Evolutionary conservation across 2,329 filamentous ascomycete species (phyloP).

Genomic region (Neoscytalidium dimidiatum): DNA sequence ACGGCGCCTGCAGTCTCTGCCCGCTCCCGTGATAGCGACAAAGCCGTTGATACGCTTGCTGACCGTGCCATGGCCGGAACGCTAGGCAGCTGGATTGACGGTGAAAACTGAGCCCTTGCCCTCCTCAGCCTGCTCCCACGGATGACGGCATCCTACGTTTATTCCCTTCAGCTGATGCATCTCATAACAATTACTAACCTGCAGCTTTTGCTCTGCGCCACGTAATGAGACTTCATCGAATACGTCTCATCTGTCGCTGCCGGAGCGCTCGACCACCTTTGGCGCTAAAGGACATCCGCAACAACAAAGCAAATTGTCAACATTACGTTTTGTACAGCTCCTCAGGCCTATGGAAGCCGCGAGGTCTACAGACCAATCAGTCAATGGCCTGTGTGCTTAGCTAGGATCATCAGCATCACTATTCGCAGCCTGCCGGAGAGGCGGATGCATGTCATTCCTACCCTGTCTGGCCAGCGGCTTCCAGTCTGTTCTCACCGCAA

Average conservation of each 20-base stretch:
- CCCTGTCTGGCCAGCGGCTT: too few relatives aligned
- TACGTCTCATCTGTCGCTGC: too few relatives aligned
- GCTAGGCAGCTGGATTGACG: not conserved
- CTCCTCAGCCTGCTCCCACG: not conserved
- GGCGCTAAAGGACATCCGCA: too few relatives aligned
- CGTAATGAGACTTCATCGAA: not conserved
- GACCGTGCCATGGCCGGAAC: not conserved
- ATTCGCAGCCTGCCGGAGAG: too few relatives aligned
- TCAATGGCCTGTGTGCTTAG: too few relatives aligned
- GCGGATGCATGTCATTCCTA: too few relatives aligned
- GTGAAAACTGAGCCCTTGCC: not conserved
- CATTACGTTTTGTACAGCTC: too few relatives aligned
- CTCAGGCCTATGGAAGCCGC: too few relatives aligned
- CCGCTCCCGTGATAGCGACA: not conserved
- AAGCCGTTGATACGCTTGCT: slow-evolving; percentile 5
- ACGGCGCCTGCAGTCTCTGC: not conserved
- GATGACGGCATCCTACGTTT: not conserved
- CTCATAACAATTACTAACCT: not conserved
- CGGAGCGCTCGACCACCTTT: too few relatives aligned
- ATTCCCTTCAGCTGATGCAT: not conserved
- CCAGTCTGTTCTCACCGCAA: not conserved
- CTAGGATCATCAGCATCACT: too few relatives aligned
- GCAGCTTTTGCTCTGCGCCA: not conserved
- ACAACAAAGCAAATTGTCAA: too few relatives aligned
- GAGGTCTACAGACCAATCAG: too few relatives aligned